Conservation (phyloP, 768 basidiomycete species). For the Auricularia cornea region DNA sequence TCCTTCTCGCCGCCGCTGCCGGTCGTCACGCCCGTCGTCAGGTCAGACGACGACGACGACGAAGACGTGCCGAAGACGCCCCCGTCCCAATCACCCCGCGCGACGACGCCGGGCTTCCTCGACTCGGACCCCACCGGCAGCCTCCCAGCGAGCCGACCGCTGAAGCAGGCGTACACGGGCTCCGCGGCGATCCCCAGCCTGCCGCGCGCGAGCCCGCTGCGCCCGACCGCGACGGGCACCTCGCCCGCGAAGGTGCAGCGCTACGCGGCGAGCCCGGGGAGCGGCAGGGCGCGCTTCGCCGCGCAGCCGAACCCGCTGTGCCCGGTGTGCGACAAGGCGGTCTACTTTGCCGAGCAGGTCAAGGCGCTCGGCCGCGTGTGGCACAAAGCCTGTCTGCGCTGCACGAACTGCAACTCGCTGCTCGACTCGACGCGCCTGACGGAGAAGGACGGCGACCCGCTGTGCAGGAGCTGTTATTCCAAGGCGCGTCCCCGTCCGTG, state of each 20-base stretch:
- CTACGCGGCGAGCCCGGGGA: not conserved
- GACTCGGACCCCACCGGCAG: too few species aligned
- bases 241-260: not conserved
- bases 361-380: constrained; percentile 76
- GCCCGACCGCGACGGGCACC: constrained; percentile 49
- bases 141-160: too few species aligned
- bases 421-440: constrained; percentile 67
- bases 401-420: constrained; percentile 55
- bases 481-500: constrained; percentile 35
- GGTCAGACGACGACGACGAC: too few species aligned
- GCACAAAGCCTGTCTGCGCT: constrained; percentile 73
- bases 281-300: not conserved
- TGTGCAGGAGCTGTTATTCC: constrained; percentile 64
- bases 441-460: constrained; percentile 66
- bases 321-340: constrained; percentile 61
- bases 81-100: too few species aligned
- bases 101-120: too few species aligned
- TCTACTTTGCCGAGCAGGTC: constrained; percentile 83
- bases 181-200: not conserved
- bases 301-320: constrained; percentile 37
- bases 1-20: too few species aligned
- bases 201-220: constrained; percentile 14
- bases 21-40: too few species aligned
- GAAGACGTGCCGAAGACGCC: too few species aligned
- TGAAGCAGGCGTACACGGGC: not conserved